Evolutionary conservation across 345 rosid genomes (phyloP).

Genomic region (Heritiera littoralis): DNA sequence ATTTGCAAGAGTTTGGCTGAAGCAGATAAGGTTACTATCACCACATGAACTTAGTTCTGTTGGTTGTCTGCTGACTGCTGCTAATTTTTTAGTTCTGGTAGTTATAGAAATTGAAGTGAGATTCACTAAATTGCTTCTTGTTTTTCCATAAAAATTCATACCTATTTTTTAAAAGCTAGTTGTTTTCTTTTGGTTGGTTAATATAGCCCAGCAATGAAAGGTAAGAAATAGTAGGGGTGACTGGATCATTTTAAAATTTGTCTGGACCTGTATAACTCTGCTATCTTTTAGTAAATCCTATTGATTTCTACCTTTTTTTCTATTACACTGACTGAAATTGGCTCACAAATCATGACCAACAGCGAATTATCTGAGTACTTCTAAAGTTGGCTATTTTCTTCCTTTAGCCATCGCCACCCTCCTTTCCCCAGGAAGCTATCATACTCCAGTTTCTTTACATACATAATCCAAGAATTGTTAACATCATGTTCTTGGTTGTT

Average conservation of each 20-base stretch:
- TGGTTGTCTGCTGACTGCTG: conserved; percentile 9
- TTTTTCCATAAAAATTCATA: background rate
- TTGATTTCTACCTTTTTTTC: background rate
- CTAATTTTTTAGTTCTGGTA: background rate
- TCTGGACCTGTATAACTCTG: background rate
- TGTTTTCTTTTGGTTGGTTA: background rate
- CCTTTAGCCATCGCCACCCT: background rate
- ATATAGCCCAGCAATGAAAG: background rate
- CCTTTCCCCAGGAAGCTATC: too few species aligned
- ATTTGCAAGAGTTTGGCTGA: conserved; percentile 73
- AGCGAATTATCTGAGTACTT: background rate
- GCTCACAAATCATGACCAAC: background rate
- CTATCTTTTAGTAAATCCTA: background rate
- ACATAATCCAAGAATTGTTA: background rate
- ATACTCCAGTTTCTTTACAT: background rate
- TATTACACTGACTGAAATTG: conserved; percentile 3
- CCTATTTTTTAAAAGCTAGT: background rate
- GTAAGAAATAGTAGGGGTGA: background rate
- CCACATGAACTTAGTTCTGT: background rate
- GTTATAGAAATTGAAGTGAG: background rate
- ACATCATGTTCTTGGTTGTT: background rate
- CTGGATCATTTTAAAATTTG: background rate
- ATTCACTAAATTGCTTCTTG: background rate
- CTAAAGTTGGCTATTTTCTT: background rate
- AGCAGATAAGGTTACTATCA: conserved; percentile 73